Percentiles rank a stretch among this genome's conserved stretches.
These are phyloP conservation scores for Naganishia albida DNA, from an alignment of 1,284 basidiomycete species.

Conservation along the genomic window DNA sequence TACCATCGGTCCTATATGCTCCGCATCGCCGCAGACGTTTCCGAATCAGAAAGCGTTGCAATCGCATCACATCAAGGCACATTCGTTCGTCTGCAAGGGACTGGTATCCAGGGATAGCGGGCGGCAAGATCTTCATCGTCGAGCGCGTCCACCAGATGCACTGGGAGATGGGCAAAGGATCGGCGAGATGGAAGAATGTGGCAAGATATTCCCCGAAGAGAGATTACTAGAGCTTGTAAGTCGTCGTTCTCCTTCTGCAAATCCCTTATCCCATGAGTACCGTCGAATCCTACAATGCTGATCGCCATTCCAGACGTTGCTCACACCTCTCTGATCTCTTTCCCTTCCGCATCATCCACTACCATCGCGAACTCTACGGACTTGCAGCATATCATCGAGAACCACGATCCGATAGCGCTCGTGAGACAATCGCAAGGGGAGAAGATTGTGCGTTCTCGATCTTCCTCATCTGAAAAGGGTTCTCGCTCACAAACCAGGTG, in stretches of 20 bases:
- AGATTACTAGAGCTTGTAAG: constrained; percentile 29
- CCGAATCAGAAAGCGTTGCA: constrained; percentile 4
- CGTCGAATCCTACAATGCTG: neutral
- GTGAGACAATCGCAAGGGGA: constrained; percentile 20
- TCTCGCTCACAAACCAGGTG: neutral
- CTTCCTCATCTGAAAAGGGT: too few species aligned
- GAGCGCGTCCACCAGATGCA: neutral
- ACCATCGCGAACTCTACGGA: too few species aligned
- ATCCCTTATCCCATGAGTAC: neutral
- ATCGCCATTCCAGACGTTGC: neutral
- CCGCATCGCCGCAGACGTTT: neutral
- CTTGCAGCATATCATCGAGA: constrained; percentile 29
- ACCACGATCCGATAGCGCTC: constrained; percentile 29
- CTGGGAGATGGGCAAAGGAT: neutral
- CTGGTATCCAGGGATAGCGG: neutral
- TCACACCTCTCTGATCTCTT: constrained; percentile 1
- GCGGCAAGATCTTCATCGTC: neutral
- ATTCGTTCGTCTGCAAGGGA: constrained; percentile 19
- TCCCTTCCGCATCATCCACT: neutral
- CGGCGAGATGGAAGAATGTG: constrained; percentile 15
- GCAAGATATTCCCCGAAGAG: constrained; percentile 29
- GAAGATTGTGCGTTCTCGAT: constrained; percentile 9
- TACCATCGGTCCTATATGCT: constrained; percentile 26
- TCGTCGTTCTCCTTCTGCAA: neutral
- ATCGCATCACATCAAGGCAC: constrained; percentile 17